Evolutionary conservation across 225 moss, liverwort and hornwort species (phyloP).

Genomic region (Climacium dendroides): DNA sequence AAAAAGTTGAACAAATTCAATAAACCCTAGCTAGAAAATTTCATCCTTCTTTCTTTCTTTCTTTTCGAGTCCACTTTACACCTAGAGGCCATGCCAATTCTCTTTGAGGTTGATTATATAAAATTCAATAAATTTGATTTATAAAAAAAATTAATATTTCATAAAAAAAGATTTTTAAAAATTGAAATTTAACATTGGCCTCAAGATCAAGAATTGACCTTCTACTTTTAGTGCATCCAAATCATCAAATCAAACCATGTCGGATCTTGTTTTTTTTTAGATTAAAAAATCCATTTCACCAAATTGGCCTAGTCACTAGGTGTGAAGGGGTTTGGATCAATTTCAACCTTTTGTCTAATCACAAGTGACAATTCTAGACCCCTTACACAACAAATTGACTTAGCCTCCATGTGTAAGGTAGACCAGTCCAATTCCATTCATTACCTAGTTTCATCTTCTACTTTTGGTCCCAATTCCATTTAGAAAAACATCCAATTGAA

Average conservation of each 20-base stretch:
- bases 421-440: too few species aligned
- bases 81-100: too few species aligned
- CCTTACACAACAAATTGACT: too few species aligned
- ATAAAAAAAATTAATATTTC: background rate
- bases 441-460: too few species aligned
- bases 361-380: background rate
- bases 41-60: rapidly evolving
- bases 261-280: rapidly evolving
- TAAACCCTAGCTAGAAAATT: too few species aligned
- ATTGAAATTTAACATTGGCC: background rate
- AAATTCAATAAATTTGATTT: rapidly evolving
- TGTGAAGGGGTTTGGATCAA: rapidly evolving
- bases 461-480: too few species aligned
- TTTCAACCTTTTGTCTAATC: background rate
- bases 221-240: too few species aligned
- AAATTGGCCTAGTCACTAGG: rapidly evolving
- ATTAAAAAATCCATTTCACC: too few species aligned
- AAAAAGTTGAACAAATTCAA: rapidly evolving
- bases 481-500: too few species aligned
- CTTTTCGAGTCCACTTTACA: rapidly evolving
- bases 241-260: rapidly evolving
- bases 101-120: rapidly evolving
- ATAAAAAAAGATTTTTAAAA: too few species aligned
- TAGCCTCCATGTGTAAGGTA: too few species aligned
- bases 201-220: background rate